These are phyloP conservation scores for Lactarius quietus DNA, from an alignment of 768 basidiomycete species.

Conservation along the genomic window DNA sequence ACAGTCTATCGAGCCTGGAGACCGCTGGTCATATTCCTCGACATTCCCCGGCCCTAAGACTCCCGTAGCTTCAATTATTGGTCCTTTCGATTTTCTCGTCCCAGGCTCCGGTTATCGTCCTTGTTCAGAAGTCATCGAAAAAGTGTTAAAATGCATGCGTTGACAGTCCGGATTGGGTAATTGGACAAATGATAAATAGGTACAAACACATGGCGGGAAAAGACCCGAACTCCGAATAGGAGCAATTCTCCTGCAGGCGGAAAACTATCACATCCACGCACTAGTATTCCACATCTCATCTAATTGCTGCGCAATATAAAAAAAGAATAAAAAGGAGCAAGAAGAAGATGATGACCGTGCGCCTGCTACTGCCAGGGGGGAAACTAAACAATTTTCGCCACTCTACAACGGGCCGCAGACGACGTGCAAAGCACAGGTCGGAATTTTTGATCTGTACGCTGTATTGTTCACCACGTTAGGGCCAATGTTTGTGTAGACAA, in stretches of 20 bases:
- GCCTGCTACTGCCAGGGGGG: slow-evolving; percentile 46
- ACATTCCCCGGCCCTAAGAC: slow-evolving; percentile 72
- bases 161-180: too few relatives aligned
- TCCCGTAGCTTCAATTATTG: too few relatives aligned
- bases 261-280: too few relatives aligned
- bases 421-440: slow-evolving; percentile 71
- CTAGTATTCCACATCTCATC: too few relatives aligned
- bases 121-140: slow-evolving; percentile 43
- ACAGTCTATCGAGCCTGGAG: slow-evolving; percentile 68
- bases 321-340: slow-evolving; percentile 62
- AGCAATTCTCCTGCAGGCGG: too few relatives aligned
- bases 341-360: slow-evolving; percentile 57
- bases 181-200: too few relatives aligned
- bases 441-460: slow-evolving; percentile 86
- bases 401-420: slow-evolving; percentile 75
- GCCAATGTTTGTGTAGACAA: slow-evolving; percentile 68
- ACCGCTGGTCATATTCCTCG: slow-evolving; percentile 74
- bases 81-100: slow-evolving; percentile 82
- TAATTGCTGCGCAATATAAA: too few relatives aligned
- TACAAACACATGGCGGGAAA: too few relatives aligned
- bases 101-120: slow-evolving; percentile 62
- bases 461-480: slow-evolving; percentile 76
- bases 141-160: too few relatives aligned
- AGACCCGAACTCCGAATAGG: too few relatives aligned
- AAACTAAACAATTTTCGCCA: slow-evolving; percentile 68